Conservation (phyloP, 495 filamentous ascomycete species). For the Coniosporium apollinis region DNA sequence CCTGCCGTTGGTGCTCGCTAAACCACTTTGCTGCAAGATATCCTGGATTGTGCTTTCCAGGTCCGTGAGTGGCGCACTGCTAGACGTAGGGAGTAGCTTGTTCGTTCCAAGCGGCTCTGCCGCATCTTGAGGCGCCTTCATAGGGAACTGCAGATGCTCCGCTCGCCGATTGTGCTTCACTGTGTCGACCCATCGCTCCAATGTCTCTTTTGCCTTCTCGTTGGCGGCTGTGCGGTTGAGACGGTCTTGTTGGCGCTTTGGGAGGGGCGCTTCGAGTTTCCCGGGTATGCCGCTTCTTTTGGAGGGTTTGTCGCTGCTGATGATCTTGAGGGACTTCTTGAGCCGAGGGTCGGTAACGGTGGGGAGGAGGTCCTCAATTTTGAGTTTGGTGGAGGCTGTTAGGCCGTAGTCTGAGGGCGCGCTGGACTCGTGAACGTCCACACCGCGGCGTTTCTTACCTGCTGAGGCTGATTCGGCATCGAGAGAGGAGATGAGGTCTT, state of each 20-base stretch:
- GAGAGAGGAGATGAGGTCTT: conserved; percentile 55
- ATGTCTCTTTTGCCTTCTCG: conserved; percentile 76
- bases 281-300: conserved; percentile 37
- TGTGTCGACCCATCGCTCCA: conserved; percentile 83
- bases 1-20: conserved; percentile 41
- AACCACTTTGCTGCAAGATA: conserved; percentile 77
- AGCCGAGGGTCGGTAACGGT: conserved; percentile 57
- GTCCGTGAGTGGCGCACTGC: conserved; percentile 49
- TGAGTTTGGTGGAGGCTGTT: conserved; percentile 50
- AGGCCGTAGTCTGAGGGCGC: conserved; percentile 41
- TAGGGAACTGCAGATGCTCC: conserved; percentile 82
- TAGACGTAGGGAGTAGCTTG: conserved; percentile 37
- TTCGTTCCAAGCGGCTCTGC: conserved; percentile 28
- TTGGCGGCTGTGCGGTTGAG: conserved; percentile 74
- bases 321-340: conserved; percentile 62
- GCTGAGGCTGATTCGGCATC: conserved; percentile 20
- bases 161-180: conserved; percentile 86
- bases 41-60: conserved; percentile 69
- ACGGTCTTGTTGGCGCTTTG: conserved; percentile 79
- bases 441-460: conserved; percentile 13
- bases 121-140: conserved; percentile 53
- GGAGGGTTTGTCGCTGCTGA: conserved; percentile 37
- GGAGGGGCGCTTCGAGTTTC: conserved; percentile 68
- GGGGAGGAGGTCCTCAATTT: conserved; percentile 59
- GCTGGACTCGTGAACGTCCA: conserved; percentile 33